A percentile compares a stretch with the other conserved stretches of the same genome.
Conservation (phyloP, 352 stramenopile genomes). For the Aphanomyces invadans region DNA sequence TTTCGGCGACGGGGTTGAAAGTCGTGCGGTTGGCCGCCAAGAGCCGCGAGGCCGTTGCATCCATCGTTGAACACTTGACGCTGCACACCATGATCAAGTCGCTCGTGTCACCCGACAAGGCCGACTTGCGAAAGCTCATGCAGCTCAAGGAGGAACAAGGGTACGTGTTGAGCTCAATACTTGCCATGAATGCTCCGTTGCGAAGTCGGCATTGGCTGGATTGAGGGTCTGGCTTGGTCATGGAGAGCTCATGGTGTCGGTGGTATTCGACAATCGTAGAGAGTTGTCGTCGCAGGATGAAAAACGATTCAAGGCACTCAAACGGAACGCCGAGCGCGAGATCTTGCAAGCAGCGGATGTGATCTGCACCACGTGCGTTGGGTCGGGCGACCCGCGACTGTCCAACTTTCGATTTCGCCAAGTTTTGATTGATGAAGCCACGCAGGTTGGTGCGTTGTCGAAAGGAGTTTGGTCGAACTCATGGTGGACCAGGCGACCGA, state of each 20-base stretch:
- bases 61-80: conserved; percentile 95
- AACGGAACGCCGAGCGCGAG: conserved; percentile 90
- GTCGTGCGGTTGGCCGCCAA: conserved; percentile 98
- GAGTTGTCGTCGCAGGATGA: conserved; percentile 92
- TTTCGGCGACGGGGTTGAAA: conserved; percentile 95
- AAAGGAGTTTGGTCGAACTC: no score
- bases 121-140: conserved; percentile 86
- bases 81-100: conserved; percentile 96
- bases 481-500: conserved; percentile 84
- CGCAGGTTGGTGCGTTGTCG: conserved; percentile 50
- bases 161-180: conserved; percentile 35
- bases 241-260: no score
- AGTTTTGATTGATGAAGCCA: conserved; percentile 99
- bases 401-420: conserved; percentile 98
- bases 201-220: no score
- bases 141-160: conserved; percentile 96
- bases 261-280: no score
- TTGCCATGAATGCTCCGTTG: no score
- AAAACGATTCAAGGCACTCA: conserved; percentile 92
- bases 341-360: conserved; percentile 98
- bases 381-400: conserved; percentile 94
- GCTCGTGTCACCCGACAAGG: conserved; percentile 83
- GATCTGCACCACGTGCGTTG: conserved; percentile 99
- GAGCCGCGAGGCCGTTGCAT: conserved; percentile 91
- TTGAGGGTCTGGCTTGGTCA: no score